These are phyloP conservation scores for Tilletia indica DNA, from an alignment of 1,284 basidiomycete species.

Conservation along the genomic window DNA sequence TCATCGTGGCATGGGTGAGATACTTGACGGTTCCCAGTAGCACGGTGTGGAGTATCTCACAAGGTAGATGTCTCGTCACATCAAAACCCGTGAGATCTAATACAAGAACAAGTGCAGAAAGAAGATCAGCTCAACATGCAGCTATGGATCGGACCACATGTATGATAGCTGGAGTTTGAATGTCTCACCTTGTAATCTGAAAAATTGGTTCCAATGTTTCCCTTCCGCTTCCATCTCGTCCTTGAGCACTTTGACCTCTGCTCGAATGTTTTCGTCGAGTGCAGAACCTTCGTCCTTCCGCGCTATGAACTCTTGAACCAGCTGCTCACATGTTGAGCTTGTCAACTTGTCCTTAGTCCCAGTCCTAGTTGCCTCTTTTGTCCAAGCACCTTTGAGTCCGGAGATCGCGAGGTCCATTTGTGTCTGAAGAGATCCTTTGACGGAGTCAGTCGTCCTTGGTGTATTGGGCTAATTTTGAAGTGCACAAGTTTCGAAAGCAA, in stretches of 20 bases:
- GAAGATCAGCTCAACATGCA: no score
- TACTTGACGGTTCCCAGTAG: background rate
- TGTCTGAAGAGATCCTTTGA: background rate
- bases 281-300: no score
- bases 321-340: background rate
- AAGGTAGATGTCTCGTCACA: background rate
- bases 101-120: no score
- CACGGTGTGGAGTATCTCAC: constrained; percentile 1
- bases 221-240: background rate
- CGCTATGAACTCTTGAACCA: background rate
- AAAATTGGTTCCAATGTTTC: background rate
- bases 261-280: no score
- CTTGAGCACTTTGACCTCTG: background rate
- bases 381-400: background rate
- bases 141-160: background rate
- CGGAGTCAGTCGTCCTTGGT: background rate
- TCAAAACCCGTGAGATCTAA: constrained; percentile 2
- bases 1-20: background rate
- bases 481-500: no score
- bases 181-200: background rate
- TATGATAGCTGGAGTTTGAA: background rate
- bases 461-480: background rate
- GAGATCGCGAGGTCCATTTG: background rate
- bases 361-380: background rate
- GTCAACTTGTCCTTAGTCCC: background rate